Conservation (phyloP, 192 early-diverging fungal genomes). For the Backusella sp. region DNA sequence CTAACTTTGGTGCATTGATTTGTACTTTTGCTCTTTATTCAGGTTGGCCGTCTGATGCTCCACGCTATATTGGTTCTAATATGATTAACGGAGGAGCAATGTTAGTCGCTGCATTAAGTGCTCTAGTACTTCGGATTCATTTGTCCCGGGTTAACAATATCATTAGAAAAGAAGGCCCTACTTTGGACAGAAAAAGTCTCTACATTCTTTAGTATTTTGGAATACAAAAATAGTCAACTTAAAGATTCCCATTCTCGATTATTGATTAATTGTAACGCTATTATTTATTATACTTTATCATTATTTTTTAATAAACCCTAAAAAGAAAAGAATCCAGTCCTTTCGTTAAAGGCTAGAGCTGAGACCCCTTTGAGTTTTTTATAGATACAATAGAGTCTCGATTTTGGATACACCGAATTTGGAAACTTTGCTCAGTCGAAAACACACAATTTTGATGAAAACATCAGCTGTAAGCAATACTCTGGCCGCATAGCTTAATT, state of each 20-base stretch:
- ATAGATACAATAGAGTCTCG: too few relatives aligned
- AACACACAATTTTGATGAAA: too few relatives aligned
- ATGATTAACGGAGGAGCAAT: slow-evolving; percentile 36
- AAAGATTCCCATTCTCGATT: not conserved
- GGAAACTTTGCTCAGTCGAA: too few relatives aligned
- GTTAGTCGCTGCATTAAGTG: slow-evolving; percentile 31
- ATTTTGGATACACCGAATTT: too few relatives aligned
- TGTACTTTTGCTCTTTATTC: slow-evolving; percentile 38
- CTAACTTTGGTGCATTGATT: slow-evolving; percentile 35
- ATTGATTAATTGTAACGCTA: too few relatives aligned
- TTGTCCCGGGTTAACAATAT: slow-evolving; percentile 17
- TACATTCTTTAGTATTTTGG: not conserved
- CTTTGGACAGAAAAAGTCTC: not conserved
- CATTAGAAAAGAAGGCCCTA: slow-evolving; percentile 16
- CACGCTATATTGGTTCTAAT: slow-evolving; percentile 36
- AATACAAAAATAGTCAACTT: not conserved
- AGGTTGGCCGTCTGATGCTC: slow-evolving; percentile 31
- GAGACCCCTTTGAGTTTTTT: too few relatives aligned
- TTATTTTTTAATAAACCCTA: too few relatives aligned
- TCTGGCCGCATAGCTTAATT: too few relatives aligned
- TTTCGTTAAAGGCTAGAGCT: too few relatives aligned
- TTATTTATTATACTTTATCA: too few relatives aligned
- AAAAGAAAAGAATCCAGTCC: too few relatives aligned
- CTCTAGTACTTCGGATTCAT: slow-evolving; percentile 16
- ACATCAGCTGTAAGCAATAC: too few relatives aligned